Evolutionary conservation across 2,329 filamentous ascomycete genomes (phyloP), one percentile per base, ranked within the genome.

Genomic region (Calonectria pseudoreteaudii): DNA sequence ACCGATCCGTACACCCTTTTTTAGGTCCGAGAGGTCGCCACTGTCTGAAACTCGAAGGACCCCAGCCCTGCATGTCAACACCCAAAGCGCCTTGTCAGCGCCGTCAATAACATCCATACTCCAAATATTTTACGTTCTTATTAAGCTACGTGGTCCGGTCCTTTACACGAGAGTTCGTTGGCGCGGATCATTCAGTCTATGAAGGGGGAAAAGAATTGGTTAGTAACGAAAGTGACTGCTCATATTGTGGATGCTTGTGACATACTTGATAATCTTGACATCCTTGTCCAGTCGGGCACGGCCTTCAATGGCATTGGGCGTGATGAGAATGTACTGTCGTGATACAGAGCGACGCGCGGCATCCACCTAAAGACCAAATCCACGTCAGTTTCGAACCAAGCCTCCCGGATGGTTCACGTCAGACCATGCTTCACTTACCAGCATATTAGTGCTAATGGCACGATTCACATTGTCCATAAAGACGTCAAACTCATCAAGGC

Each of bases 381-480:
- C 28, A 60, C 38, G 58, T 74, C 41, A 74, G 72, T 65, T 50
- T 56, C 36, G 14, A 36, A 14, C 13, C 50, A 20, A 26, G 66
- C 10, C 44, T 44, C 52, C 16, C 6, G 16, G 9, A 38, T n/a
- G 26, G 66, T 66, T 73, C 31, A 71, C 68, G 53, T 70, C 47
- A 73, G 72, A n/a, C 44, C 13, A 41, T 52, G 34, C 20, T 38
- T 2, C 53, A 89, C 92, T 87, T 86, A 95, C 94, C 84, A 99
- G 94, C 93, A 99, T 95, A 76, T 94, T 94, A 80, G 98, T 98
- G 82, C 95, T 97, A 79, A 97, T 94, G 70, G 94, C 95, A 74
- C 97, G 92, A 84, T 99, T 99, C 73, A 98, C 95, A 78, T 94
- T 95, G 85, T 99, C 97, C 97, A 99, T 99, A 88, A 98, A 99